Base-by-base conservation (phyloP, 768 basidiomycete genomes). In the Fomitopsis serialis region DNA sequence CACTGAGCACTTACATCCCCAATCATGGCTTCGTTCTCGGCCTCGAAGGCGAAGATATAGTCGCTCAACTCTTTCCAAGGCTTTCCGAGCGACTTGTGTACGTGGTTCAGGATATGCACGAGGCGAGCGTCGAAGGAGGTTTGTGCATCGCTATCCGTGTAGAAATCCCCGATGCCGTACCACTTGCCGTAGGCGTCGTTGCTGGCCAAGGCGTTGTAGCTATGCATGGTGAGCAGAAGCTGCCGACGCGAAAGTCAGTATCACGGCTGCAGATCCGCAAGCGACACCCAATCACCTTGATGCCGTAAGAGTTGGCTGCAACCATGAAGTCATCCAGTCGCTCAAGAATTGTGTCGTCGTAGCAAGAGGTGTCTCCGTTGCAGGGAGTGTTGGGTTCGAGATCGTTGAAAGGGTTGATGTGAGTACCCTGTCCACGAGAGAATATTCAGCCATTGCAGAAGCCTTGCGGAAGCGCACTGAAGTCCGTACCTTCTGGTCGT, bases 281-380 rank as follows among this genome's bases (percentile, higher is more conserved):
- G 34, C 40, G 34, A 17, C 24, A 42, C 43, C 24, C 23, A 46
- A 46, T 24, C 42, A 67, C 61, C 64, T 66, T 63, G 53, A 68
- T 62, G 50, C 71, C 71, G 45, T 67, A 63, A 1, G 58, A 54
- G 27, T 72, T 59, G 0, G 72, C 68, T 21, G 70, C 69, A 40
- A 72, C 55, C 72, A 74, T 74, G 47, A 74, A 61, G 27, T 68
- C 69, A 58, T 74, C 72, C 19, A 73, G 62, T 15, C 60, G 61
- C 37, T 72, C 59, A 13, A 74, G 59, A 13, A 72, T 64, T 1
- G 68, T 69, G 51, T 68, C 68, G 55, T 73, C 57, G 58, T 73
- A 74, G 52, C 61, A 64, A 1, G 54, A 56, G 13, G 45, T 47
- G 34, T 42, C 58, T 8, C 63, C 52, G 61, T 69, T 36, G 66